Conservation (phyloP, 352 stramenopile species). For the Pythium rhizo-oryzae region DNA sequence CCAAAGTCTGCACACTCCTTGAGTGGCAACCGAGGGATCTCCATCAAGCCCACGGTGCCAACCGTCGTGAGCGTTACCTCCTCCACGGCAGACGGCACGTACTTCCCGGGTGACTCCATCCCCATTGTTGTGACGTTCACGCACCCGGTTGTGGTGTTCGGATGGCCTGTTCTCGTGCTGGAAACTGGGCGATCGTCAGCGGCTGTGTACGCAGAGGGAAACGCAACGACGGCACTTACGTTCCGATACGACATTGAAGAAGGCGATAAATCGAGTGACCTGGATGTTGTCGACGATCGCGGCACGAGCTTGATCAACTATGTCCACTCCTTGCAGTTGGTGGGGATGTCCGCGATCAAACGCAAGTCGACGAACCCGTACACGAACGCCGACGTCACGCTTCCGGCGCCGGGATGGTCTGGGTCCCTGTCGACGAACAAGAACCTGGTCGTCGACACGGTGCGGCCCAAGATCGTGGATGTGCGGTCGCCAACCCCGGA, state of each 20-base stretch:
- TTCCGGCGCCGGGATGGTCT: slow-evolving; percentile 47
- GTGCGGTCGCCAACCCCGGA: slow-evolving; percentile 42
- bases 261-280: slow-evolving; percentile 37
- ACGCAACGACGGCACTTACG: slow-evolving; percentile 42
- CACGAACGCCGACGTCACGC: slow-evolving; percentile 41
- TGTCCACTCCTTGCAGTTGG: slow-evolving; percentile 44
- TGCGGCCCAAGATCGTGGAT: slow-evolving; percentile 43
- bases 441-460: slow-evolving; percentile 52
- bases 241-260: slow-evolving; percentile 54
- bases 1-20: slow-evolving; percentile 47
- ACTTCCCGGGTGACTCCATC: slow-evolving; percentile 61
- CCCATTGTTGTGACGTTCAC: slow-evolving; percentile 62
- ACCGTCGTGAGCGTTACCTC: slow-evolving; percentile 43
- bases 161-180: slow-evolving; percentile 44
- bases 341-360: slow-evolving; percentile 44
- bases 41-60: slow-evolving; percentile 58
- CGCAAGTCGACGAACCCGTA: slow-evolving; percentile 45
- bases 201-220: slow-evolving; percentile 40
- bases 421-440: slow-evolving; percentile 51
- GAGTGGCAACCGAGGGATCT: slow-evolving; percentile 46
- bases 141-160: slow-evolving; percentile 62
- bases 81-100: slow-evolving; percentile 41
- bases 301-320: slow-evolving; percentile 45
- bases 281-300: slow-evolving; percentile 65
- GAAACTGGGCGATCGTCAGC: slow-evolving; percentile 26